Evolutionary conservation across 2,329 filamentous ascomycete species (phyloP).

Genomic region (Pyrenochaeta sp.): DNA sequence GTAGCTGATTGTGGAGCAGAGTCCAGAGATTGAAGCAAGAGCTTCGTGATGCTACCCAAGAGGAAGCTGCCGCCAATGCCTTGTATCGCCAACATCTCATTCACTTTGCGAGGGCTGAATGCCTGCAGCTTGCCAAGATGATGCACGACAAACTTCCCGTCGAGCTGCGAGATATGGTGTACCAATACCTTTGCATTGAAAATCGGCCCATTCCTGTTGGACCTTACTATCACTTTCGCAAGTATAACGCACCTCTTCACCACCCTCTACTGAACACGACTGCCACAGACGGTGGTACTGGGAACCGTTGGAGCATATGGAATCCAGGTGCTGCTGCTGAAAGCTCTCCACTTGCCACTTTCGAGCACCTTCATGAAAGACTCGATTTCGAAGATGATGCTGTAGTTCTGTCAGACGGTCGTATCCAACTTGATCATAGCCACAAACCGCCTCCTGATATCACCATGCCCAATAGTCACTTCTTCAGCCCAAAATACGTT

Average conservation of each 20-base stretch:
- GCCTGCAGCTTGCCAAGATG: constrained; percentile 15
- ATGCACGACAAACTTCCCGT: constrained; percentile 31
- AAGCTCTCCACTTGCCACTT: neutral
- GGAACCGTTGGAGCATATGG: neutral
- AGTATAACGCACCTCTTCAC: constrained; percentile 11
- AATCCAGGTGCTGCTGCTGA: neutral
- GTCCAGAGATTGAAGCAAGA: constrained; percentile 3
- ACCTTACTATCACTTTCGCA: constrained; percentile 31
- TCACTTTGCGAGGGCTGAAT: constrained; percentile 20
- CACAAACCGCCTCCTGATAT: constrained; percentile 25
- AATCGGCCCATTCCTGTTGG: constrained; percentile 31
- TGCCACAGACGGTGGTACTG: neutral
- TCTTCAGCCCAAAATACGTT: constrained; percentile 31
- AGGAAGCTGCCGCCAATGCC: neutral
- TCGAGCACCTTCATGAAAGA: neutral
- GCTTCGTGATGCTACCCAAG: constrained; percentile 2
- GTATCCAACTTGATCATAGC: constrained; percentile 27
- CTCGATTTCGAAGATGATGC: neutral
- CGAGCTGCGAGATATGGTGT: constrained; percentile 30
- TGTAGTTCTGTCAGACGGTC: constrained; percentile 21
- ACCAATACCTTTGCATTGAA: constrained; percentile 31
- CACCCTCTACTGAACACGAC: neutral
- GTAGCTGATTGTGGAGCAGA: neutral
- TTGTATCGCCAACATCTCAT: constrained; percentile 2
- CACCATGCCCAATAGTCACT: constrained; percentile 25